Conservation (phyloP, 2,329 filamentous ascomycete genomes). For the Elsinoe fawcettii region DNA sequence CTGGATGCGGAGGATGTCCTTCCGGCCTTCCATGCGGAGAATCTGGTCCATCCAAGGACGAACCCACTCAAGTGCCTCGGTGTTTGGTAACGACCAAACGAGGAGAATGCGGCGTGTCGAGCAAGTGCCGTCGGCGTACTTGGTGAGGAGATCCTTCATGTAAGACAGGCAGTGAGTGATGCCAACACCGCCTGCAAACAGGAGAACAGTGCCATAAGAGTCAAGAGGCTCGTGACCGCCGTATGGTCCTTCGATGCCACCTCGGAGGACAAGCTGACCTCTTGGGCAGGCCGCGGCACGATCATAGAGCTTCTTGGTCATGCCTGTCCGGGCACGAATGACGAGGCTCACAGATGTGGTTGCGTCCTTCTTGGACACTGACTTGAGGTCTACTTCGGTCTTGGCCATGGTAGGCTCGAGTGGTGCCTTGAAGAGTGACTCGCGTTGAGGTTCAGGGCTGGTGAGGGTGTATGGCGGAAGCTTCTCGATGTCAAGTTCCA, state of each 20-base stretch:
- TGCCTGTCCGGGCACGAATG: conserved; percentile 64
- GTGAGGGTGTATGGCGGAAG: conserved; percentile 18
- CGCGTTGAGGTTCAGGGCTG: conserved; percentile 16
- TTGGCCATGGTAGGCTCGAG: conserved; percentile 9
- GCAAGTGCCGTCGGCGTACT: conserved; percentile 60
- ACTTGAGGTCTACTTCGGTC: conserved; percentile 16
- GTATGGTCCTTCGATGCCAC: conserved; percentile 69
- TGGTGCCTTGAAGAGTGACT: not conserved
- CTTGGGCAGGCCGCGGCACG: conserved; percentile 55
- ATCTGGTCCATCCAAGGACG: conserved; percentile 59
- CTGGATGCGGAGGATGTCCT: conserved; percentile 52
- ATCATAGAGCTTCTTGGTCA: conserved; percentile 63
- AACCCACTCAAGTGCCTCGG: conserved; percentile 58
- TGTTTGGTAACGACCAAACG: conserved; percentile 71
- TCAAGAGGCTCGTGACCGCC: conserved; percentile 61
- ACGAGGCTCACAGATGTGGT: conserved; percentile 57
- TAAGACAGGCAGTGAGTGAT: conserved; percentile 74
- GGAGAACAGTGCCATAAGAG: conserved; percentile 69
- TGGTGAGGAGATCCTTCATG: conserved; percentile 62
- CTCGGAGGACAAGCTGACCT: conserved; percentile 55
- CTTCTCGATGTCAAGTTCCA: conserved; percentile 31
- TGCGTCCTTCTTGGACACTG: conserved; percentile 21
- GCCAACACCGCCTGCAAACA: conserved; percentile 73
- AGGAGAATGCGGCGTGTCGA: conserved; percentile 65
- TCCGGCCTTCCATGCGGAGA: conserved; percentile 50